phyloP scores from a whole-genome alignment of 2,329 filamentous ascomycete genomes.

The Trichoderma koningiopsis region DNA sequence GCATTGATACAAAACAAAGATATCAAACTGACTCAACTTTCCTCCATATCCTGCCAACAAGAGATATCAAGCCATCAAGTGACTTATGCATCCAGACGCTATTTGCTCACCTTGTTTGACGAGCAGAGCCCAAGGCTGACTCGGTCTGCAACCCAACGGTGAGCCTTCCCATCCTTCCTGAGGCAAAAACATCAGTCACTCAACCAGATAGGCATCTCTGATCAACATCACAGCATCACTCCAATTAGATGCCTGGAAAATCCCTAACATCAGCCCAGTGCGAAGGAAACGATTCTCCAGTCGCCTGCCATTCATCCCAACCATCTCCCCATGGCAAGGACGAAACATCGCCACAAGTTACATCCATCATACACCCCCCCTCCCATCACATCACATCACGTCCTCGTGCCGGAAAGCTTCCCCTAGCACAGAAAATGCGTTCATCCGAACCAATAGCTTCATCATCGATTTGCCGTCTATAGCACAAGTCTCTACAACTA shows the following conservation, averaged over 20 bases:
- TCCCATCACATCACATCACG: not conserved
- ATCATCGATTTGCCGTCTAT: not conserved
- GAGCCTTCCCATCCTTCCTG: not conserved
- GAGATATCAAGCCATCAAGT: slow-evolving; percentile 1
- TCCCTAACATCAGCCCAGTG: slow-evolving; percentile 16
- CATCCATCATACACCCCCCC: slow-evolving; percentile 5
- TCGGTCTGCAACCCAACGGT: not conserved
- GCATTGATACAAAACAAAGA: not conserved
- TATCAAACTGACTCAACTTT: not conserved
- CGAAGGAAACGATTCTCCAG: not conserved
- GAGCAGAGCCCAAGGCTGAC: slow-evolving; percentile 14
- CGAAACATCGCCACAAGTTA: slow-evolving; percentile 12
- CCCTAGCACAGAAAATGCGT: not conserved
- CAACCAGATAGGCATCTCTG: not conserved
- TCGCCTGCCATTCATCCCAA: not conserved
- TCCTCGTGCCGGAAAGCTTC: not conserved
- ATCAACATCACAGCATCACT: not conserved
- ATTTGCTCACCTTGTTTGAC: not conserved
- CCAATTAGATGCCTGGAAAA: not conserved
- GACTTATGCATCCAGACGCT: not conserved
- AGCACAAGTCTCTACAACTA: not conserved
- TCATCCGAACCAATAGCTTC: slow-evolving; percentile 1
- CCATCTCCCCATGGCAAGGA: not conserved
- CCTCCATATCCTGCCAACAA: not conserved
- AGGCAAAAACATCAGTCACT: not conserved